Base-by-base conservation (phyloP, 306 rosid genomes). In the Gastrolobium bilobum region DNA sequence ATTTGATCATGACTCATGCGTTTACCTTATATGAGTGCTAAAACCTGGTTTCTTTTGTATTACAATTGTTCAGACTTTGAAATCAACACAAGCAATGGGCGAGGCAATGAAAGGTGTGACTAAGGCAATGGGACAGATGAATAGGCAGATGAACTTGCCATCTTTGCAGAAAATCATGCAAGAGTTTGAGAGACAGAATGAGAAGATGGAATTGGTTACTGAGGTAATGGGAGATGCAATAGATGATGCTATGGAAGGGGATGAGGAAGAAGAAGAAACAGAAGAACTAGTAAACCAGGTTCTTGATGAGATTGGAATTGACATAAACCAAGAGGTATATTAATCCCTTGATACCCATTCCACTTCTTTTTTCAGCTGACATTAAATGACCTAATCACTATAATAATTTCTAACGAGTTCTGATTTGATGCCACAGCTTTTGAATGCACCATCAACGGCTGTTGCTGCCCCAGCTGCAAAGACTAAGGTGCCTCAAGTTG, bases 91-190 rank as follows among this genome's bases (percentile, higher is more conserved):
- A 88, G 94, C 98, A 1, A 94, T 94, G 98, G 97, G 98, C 9
- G 97, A 94, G 84, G 98, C 98, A 42, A 94, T 94, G 98, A 94
- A 94, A 82, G 98, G 98, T 42, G 98, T 94, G 81, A 94, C 98
- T 6, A 94, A 94, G 86, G 98, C 98, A 63, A 94, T 94, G 98
- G 98, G 98, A 31, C 97, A 92, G 85, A 92, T 94, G 98, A 94
- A 94, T 83, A 88, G 98, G 77, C 94, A 86, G 88, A 92, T 94
- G 98, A 94, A 94, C 88, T 69, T 94, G 89, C 98, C 98, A 60
- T 92, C 94, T 62, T 62, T 94, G 72, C 98, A 94, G 81, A 94
- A 89, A 80, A 94, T 92, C 38, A 90, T 94, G 98, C 97, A 90
- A 92, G 98, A 94, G 74, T 94, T 94, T 58, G 97, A 92, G 84